phyloP scores from a whole-genome alignment of 2,329 filamentous ascomycete genomes.

The Fusarium verticillioides region DNA sequence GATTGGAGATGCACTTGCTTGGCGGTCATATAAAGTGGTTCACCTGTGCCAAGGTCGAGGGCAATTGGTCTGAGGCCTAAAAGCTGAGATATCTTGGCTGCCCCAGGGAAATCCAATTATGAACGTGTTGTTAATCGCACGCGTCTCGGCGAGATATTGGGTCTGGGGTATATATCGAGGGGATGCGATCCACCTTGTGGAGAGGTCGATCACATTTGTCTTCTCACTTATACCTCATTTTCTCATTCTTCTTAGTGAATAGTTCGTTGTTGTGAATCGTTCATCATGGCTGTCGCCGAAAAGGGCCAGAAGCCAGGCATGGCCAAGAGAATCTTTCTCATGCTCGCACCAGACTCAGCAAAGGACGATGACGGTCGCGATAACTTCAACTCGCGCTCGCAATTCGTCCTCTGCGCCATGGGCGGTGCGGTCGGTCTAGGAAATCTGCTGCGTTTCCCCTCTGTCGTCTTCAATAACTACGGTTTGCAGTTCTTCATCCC shows the following conservation, averaged over 20 bases:
- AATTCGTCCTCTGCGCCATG: conserved; percentile 48
- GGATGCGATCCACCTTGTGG: conserved; percentile 8
- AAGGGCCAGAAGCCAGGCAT: conserved; percentile 30
- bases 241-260: too few relatives aligned
- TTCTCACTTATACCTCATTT: not conserved
- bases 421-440: conserved; percentile 65
- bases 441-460: conserved; percentile 66
- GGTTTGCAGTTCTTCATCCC: conserved; percentile 68
- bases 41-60: conserved; percentile 12
- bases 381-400: conserved; percentile 41
- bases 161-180: conserved; percentile 14
- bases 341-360: conserved; percentile 38
- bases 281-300: conserved; percentile 27
- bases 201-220: not conserved
- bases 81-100: conserved; percentile 18
- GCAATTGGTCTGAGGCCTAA: not conserved
- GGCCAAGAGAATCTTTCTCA: conserved; percentile 29
- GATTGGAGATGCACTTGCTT: conserved; percentile 25
- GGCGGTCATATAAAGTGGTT: conserved; percentile 32
- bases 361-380: conserved; percentile 45
- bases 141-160: not conserved
- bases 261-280: too few relatives aligned
- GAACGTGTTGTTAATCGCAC: not conserved
- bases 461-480: conserved; percentile 66
- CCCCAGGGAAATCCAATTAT: not conserved